A percentile compares a stretch with the other conserved stretches of the same genome.
phyloP scores from a whole-genome alignment of 176 grass and related monocot species.

The Poa pratensis region DNA sequence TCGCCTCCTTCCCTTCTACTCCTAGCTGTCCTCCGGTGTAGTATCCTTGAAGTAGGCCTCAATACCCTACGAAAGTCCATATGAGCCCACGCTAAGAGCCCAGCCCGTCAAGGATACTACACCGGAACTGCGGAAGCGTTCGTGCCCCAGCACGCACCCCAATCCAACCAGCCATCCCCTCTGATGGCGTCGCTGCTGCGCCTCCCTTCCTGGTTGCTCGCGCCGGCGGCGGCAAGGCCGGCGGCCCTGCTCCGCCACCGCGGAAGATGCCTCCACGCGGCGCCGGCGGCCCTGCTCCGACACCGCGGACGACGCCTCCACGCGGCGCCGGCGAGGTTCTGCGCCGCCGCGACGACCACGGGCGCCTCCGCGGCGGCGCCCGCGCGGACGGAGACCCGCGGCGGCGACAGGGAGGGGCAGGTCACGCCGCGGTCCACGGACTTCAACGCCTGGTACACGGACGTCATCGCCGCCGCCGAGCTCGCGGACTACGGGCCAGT shows the following conservation, averaged over 20 bases:
- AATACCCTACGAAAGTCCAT: neutral
- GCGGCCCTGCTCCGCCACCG: constrained; percentile 47
- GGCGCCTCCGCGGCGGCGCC: constrained; percentile 49
- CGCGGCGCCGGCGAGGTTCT: constrained; percentile 12
- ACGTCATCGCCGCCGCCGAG: constrained; percentile 88
- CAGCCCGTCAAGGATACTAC: constrained; percentile 12
- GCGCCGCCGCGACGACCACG: constrained; percentile 46
- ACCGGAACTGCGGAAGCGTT: neutral
- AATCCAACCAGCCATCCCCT: constrained; percentile 29
- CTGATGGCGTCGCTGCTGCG: constrained; percentile 78
- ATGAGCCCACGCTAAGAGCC: neutral
- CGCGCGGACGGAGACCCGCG: constrained; percentile 38
- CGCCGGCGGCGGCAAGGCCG: constrained; percentile 41
- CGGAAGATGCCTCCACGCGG: neutral
- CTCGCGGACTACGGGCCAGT: constrained; percentile 97
- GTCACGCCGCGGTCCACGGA: constrained; percentile 85
- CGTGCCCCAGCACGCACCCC: constrained; percentile 18
- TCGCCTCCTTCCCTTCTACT: neutral
- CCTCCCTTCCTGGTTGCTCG: constrained; percentile 63
- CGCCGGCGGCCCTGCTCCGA: constrained; percentile 40
- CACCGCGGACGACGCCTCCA: constrained; percentile 21
- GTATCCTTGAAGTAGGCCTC: too few species aligned
- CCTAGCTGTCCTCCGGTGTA: too few species aligned
- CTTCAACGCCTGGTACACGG: constrained; percentile 95
- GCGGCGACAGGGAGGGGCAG: constrained; percentile 66